Evolutionary conservation across 164 flowering plant genomes (phyloP).

Genomic region (Chloranthus sessilifolius): DNA sequence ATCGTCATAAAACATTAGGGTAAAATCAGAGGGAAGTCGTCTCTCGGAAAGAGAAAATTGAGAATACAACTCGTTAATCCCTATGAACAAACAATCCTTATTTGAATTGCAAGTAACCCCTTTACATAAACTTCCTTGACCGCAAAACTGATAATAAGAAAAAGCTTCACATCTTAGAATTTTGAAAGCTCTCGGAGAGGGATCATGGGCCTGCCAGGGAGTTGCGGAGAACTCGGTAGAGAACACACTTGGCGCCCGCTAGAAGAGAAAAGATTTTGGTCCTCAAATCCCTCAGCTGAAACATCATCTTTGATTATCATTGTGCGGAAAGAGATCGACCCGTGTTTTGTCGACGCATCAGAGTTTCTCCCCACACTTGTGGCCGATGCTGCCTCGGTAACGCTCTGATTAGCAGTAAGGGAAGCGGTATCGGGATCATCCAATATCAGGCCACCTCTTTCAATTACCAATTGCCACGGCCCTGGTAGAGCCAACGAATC

Average conservation of each 20-base stretch:
- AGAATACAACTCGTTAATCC: constrained; percentile 8
- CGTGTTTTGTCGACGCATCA: constrained; percentile 63
- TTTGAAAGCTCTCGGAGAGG: constrained; percentile 7
- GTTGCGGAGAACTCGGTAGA: constrained; percentile 28
- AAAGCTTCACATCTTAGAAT: constrained; percentile 1
- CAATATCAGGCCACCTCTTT: constrained; percentile 27
- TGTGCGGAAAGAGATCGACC: constrained; percentile 79
- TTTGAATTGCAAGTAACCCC: constrained; percentile 12
- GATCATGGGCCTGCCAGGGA: constrained; percentile 28
- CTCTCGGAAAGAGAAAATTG: constrained; percentile 5
- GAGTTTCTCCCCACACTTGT: constrained; percentile 50
- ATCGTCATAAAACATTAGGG: no score
- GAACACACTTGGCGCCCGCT: constrained; percentile 14
- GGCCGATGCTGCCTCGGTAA: constrained; percentile 30
- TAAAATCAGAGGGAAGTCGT: no score
- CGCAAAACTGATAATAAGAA: constrained; percentile 9
- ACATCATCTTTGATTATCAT: constrained; percentile 46
- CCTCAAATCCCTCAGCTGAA: constrained; percentile 27
- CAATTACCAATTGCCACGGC: constrained; percentile 44
- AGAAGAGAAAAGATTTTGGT: constrained; percentile 27
- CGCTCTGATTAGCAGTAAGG: constrained; percentile 58
- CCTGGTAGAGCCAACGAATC: constrained; percentile 66
- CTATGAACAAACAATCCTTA: constrained; percentile 19
- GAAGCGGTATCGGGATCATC: constrained; percentile 49
- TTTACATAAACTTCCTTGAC: constrained; percentile 12